phyloP scores from a whole-genome alignment of 1,284 basidiomycete genomes.

The Malassezia vespertilionis region DNA sequence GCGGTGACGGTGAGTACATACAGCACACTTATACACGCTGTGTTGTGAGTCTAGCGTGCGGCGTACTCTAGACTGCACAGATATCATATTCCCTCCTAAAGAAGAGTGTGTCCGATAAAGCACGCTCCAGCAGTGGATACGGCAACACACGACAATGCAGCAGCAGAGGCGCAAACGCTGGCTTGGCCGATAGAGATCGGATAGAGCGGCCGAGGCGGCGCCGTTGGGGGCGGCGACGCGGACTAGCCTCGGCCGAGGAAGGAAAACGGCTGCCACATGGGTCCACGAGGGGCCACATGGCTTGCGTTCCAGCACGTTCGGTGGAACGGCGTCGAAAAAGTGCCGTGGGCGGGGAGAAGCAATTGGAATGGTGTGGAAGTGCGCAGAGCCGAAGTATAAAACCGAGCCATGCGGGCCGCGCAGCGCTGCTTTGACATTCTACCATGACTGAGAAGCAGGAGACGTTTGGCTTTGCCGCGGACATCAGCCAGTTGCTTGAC shows the following conservation, averaged over 20 bases:
- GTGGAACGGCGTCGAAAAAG: slow-evolving; percentile 13
- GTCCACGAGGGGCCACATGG: background rate
- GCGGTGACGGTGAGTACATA: slow-evolving; percentile 18
- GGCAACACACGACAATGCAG: too few species aligned
- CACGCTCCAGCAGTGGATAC: too few species aligned
- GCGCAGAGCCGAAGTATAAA: slow-evolving; percentile 12
- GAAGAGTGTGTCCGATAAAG: background rate
- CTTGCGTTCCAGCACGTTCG: slow-evolving; percentile 15
- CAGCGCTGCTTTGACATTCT: slow-evolving; percentile 16
- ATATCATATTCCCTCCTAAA: slow-evolving; percentile 9
- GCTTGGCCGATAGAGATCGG: background rate
- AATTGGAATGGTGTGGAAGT: slow-evolving; percentile 8
- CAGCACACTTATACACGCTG: background rate
- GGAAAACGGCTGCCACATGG: background rate
- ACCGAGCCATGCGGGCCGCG: slow-evolving; percentile 1
- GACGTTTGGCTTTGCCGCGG: slow-evolving; percentile 45
- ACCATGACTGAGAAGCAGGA: slow-evolving; percentile 42
- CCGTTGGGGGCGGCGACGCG: background rate
- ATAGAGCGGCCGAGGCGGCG: background rate
- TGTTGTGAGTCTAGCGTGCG: background rate
- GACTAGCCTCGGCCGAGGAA: background rate
- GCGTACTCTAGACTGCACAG: slow-evolving; percentile 1
- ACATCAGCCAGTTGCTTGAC: slow-evolving; percentile 45
- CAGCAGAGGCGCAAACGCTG: too few species aligned
- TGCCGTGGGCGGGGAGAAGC: slow-evolving; percentile 1